phyloP scores from a whole-genome alignment of 164 flowering plant genomes.

The Liriodendron chinense region DNA sequence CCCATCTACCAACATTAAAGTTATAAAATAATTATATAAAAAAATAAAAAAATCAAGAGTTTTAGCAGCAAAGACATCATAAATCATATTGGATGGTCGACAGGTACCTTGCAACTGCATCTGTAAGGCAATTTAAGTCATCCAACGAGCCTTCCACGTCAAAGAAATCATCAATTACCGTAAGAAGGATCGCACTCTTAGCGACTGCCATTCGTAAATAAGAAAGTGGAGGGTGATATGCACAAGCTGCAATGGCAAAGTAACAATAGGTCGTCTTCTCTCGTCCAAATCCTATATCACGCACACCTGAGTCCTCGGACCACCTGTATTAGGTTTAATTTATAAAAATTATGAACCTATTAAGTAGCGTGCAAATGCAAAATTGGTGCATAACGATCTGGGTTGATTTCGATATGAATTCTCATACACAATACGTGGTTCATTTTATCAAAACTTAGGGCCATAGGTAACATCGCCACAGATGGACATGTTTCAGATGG shows the following conservation, averaged over 20 bases:
- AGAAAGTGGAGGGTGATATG: slow-evolving; percentile 1
- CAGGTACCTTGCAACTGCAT: neutral
- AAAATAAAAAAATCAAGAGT: too few species aligned
- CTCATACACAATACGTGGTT: neutral
- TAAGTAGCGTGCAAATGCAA: neutral
- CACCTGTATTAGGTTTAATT: neutral
- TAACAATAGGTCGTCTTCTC: slow-evolving; percentile 5
- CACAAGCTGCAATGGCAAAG: neutral
- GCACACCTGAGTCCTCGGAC: neutral
- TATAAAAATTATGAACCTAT: neutral
- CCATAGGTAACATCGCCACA: neutral
- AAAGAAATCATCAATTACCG: slow-evolving; percentile 9
- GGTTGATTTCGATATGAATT: neutral
- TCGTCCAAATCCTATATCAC: slow-evolving; percentile 5
- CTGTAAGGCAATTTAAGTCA: neutral
- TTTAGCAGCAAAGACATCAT: neutral
- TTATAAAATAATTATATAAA: too few species aligned
- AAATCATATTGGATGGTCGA: neutral
- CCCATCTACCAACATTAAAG: neutral
- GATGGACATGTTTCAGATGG: neutral
- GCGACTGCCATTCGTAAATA: neutral
- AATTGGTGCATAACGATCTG: too few species aligned
- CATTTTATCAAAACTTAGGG: too few species aligned
- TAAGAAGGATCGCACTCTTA: slow-evolving; percentile 6
- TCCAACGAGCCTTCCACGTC: slow-evolving; percentile 1